Evolutionary conservation across 1,284 basidiomycete genomes (phyloP).

Genomic region (Thelephora terrestris): DNA sequence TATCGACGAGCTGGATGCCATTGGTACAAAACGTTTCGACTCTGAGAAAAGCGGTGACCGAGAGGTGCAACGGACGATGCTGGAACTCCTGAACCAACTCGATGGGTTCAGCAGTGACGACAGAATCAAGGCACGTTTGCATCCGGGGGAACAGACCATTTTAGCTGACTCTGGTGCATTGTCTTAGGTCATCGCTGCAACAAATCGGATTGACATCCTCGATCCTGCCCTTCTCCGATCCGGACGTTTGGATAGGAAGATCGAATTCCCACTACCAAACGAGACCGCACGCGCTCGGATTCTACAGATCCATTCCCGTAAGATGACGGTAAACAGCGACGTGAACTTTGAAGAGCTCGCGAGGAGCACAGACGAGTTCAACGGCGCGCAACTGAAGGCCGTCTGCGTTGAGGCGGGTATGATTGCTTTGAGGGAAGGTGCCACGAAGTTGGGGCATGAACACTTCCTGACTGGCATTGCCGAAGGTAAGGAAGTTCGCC

Average conservation of each 20-base stretch:
- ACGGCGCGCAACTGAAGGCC: conserved; percentile 74
- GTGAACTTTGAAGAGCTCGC: conserved; percentile 76
- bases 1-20: conserved; percentile 75
- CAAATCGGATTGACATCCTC: conserved; percentile 97
- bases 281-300: conserved; percentile 67
- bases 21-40: conserved; percentile 77
- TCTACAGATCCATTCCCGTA: conserved; percentile 79
- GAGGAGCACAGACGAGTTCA: conserved; percentile 70
- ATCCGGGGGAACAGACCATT: background rate
- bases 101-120: conserved; percentile 83
- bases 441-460: conserved; percentile 83
- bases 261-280: conserved; percentile 73
- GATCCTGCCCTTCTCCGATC: conserved; percentile 71
- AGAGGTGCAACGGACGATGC: conserved; percentile 75
- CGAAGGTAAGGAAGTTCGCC: conserved; percentile 48
- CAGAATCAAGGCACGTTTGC: conserved; percentile 75
- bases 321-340: conserved; percentile 76
- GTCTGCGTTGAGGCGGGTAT: conserved; percentile 98
- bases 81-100: conserved; percentile 72
- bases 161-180: conserved; percentile 8
- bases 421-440: conserved; percentile 93
- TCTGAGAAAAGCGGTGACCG: conserved; percentile 72
- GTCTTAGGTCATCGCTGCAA: conserved; percentile 92
- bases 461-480: conserved; percentile 91
- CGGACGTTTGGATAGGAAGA: conserved; percentile 70